These are phyloP conservation scores for Coprinopsis sp. DNA, from an alignment of 768 basidiomycete genomes.

Conservation along the genomic window DNA sequence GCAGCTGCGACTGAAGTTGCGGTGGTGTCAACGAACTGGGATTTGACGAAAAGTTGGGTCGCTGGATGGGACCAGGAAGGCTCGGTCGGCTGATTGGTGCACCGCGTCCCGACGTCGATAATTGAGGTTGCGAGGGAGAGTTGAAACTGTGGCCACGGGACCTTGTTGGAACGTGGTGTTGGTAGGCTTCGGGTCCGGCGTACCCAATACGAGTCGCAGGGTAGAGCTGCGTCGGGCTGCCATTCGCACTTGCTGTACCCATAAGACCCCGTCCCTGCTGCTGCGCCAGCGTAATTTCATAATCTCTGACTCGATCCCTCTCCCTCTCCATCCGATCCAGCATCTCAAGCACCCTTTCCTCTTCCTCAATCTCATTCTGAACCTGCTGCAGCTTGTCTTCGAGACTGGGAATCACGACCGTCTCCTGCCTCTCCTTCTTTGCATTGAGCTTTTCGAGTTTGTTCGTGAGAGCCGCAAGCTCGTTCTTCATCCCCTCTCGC, in stretches of 20 bases:
- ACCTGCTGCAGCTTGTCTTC: conserved; percentile 62
- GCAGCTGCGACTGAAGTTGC: background rate
- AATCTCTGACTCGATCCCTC: conserved; percentile 8
- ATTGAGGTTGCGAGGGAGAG: background rate
- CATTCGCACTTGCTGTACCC: conserved; percentile 17
- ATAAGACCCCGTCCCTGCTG: background rate
- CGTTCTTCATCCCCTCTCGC: conserved; percentile 51
- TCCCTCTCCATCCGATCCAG: conserved; percentile 12
- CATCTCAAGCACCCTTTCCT: conserved; percentile 20
- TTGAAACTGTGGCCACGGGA: background rate
- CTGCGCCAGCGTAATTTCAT: conserved; percentile 11
- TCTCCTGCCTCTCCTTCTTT: conserved; percentile 66
- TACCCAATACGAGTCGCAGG: background rate
- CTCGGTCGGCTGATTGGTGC: conserved; percentile 3
- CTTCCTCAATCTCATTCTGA: conserved; percentile 41
- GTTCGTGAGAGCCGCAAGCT: conserved; percentile 50
- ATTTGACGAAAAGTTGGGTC: background rate
- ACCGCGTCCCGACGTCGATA: background rate
- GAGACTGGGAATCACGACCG: conserved; percentile 53
- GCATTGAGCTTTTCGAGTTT: conserved; percentile 63
- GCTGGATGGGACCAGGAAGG: conserved; percentile 3
- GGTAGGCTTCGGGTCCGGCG: background rate
- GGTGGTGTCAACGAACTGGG: background rate
- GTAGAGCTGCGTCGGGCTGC: conserved; percentile 15
- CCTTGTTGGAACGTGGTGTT: background rate